These are phyloP conservation scores for Ajuga reptans DNA, from an alignment of 305 asterid species.

Conservation along the genomic window DNA sequence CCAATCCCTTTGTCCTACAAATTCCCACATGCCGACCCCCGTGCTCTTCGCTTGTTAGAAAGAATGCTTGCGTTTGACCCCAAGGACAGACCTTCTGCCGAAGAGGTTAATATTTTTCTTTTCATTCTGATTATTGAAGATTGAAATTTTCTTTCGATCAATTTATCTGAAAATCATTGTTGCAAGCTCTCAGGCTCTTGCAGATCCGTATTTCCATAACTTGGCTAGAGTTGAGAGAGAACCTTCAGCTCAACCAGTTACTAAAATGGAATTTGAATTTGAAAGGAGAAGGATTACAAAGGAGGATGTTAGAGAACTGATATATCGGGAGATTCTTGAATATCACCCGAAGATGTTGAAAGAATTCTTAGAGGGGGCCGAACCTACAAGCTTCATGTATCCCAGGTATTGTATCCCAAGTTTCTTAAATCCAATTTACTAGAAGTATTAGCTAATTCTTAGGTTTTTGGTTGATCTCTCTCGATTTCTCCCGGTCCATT, in stretches of 20 bases:
- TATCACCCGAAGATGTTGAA: slow-evolving; percentile 94
- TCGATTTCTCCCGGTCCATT: no score
- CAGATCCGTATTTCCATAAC: slow-evolving; percentile 92
- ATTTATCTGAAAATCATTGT: slow-evolving; percentile 24
- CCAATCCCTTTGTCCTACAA: slow-evolving; percentile 69
- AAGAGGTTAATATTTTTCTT: slow-evolving; percentile 47
- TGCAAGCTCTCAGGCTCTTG: slow-evolving; percentile 64
- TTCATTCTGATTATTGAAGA: not conserved
- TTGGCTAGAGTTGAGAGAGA: slow-evolving; percentile 97
- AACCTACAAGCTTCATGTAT: slow-evolving; percentile 90
- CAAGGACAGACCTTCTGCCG: slow-evolving; percentile 85
- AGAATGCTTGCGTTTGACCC: slow-evolving; percentile 96
- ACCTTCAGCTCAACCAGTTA: slow-evolving; percentile 92
- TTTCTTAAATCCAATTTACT: not conserved
- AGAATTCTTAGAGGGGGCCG: slow-evolving; percentile 81
- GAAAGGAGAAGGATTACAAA: slow-evolving; percentile 93
- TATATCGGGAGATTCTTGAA: slow-evolving; percentile 84
- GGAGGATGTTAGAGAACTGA: slow-evolving; percentile 86
- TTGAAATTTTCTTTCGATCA: not conserved
- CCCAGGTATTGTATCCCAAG: slow-evolving; percentile 52
- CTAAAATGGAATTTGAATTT: slow-evolving; percentile 94
- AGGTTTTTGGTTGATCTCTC: no score
- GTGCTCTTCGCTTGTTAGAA: slow-evolving; percentile 85
- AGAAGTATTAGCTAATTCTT: not conserved
- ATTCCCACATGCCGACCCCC: slow-evolving; percentile 78